These are phyloP conservation scores for Mortierella hygrophila DNA, from an alignment of 192 early-diverging fungal genomes.

Conservation along the genomic window DNA sequence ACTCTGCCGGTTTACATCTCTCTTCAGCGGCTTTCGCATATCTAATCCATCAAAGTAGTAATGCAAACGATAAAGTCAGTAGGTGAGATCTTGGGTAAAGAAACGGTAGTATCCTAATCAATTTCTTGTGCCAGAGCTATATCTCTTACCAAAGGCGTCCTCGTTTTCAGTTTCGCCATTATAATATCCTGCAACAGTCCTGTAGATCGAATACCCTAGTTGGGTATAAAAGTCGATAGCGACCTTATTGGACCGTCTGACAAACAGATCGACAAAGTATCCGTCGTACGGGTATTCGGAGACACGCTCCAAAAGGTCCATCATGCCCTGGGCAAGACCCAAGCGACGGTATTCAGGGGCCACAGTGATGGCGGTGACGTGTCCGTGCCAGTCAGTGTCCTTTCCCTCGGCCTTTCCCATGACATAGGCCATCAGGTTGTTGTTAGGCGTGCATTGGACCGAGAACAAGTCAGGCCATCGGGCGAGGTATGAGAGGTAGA, in stretches of 20 bases:
- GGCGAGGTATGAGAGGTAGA: slow-evolving; percentile 94
- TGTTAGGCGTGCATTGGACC: slow-evolving; percentile 80
- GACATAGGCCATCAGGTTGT: slow-evolving; percentile 89
- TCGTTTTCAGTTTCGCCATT: slow-evolving; percentile 74
- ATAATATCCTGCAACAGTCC: slow-evolving; percentile 93
- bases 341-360: slow-evolving; percentile 94
- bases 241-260: slow-evolving; percentile 90
- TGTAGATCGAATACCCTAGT: slow-evolving; percentile 93
- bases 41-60: slow-evolving; percentile 64
- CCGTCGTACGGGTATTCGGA: slow-evolving; percentile 91
- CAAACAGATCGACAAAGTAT: slow-evolving; percentile 98
- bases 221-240: slow-evolving; percentile 94
- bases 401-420: slow-evolving; percentile 98
- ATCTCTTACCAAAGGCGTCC: slow-evolving; percentile 83
- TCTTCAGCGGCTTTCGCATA: slow-evolving; percentile 93
- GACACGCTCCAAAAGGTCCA: slow-evolving; percentile 90
- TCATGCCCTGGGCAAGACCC: slow-evolving; percentile 90
- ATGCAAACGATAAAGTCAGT: background rate
- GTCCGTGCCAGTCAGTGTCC: slow-evolving; percentile 94
- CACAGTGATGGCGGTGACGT: slow-evolving; percentile 98
- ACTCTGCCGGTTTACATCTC: slow-evolving; percentile 81
- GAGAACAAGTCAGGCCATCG: slow-evolving; percentile 95
- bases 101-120: background rate
- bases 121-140: background rate
- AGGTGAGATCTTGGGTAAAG: background rate